phyloP scores from a whole-genome alignment of 2,329 filamentous ascomycete species.

The Aureobasidium sp. region DNA sequence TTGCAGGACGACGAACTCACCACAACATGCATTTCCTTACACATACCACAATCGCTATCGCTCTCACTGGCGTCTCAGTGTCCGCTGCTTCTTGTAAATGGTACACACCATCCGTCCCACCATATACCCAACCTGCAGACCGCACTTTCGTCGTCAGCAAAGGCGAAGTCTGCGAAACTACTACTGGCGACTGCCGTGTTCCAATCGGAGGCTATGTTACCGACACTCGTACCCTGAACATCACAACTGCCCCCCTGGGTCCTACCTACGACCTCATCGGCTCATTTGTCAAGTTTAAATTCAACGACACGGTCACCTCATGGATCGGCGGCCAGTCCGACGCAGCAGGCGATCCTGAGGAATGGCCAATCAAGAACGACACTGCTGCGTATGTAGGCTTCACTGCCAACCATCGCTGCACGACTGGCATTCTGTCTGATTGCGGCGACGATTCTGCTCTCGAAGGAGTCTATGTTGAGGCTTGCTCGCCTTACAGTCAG shows the following conservation, averaged over 20 bases:
- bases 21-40: background rate
- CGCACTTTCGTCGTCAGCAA: conserved; percentile 1
- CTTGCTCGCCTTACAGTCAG: background rate
- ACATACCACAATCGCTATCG: background rate
- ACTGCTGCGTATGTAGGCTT: background rate
- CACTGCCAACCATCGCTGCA: background rate
- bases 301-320: background rate
- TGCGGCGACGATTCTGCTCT: background rate
- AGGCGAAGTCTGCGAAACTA: background rate
- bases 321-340: background rate
- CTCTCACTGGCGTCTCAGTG: too few relatives aligned
- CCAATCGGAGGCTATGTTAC: background rate
- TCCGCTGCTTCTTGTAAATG: background rate
- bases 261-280: background rate
- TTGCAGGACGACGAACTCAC: background rate
- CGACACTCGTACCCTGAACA: background rate
- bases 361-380: background rate
- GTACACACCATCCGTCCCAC: background rate
- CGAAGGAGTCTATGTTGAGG: background rate
- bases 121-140: background rate
- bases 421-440: background rate
- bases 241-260: background rate
- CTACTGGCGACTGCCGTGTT: background rate
- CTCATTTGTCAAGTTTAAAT: background rate
- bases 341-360: background rate